phyloP scores from a whole-genome alignment of 2,329 filamentous ascomycete genomes.

The Neoascochyta sp. region DNA sequence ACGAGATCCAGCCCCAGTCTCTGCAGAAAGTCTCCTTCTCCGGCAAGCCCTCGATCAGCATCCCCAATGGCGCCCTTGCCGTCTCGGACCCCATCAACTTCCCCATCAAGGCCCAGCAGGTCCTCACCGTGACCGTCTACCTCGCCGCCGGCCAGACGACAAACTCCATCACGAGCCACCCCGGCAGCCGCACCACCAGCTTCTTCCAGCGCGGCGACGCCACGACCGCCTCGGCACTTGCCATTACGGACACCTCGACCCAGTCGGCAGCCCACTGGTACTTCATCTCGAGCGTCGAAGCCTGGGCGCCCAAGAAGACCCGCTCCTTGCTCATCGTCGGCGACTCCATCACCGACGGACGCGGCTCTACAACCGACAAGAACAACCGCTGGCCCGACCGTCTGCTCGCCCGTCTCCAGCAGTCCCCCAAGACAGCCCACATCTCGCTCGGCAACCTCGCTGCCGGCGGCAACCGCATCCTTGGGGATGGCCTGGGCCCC shows the following conservation, averaged over 20 bases:
- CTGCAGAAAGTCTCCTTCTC: conserved; percentile 57
- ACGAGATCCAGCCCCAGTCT: conserved; percentile 51
- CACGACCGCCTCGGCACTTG: conserved; percentile 49
- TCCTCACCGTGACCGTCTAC: conserved; percentile 59
- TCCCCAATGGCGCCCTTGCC: conserved; percentile 54
- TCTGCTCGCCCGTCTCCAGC: conserved; percentile 47
- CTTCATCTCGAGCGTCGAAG: conserved; percentile 57
- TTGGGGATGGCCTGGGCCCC: conserved; percentile 60
- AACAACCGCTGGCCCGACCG: conserved; percentile 52
- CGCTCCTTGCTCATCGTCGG: conserved; percentile 55
- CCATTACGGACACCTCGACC: conserved; percentile 37
- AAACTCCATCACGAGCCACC: conserved; percentile 60
- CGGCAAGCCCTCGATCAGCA: conserved; percentile 50
- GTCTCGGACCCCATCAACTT: conserved; percentile 62
- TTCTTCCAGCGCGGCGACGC: conserved; percentile 59
- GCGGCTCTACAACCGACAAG: conserved; percentile 56
- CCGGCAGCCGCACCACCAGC: conserved; percentile 60
- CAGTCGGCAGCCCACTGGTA: conserved; percentile 50
- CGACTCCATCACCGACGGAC: conserved; percentile 64
- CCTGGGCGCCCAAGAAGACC: conserved; percentile 45
- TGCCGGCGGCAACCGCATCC: conserved; percentile 64
- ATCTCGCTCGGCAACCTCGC: conserved; percentile 63
- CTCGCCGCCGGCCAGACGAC: conserved; percentile 54
- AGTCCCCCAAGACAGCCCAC: conserved; percentile 40
- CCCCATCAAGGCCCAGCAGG: conserved; percentile 48